Evolutionary conservation across 192 early-diverging fungal genomes (phyloP), one percentile per base, ranked within the genome.

Genomic region (Gryganskiella cystojenkinii): DNA sequence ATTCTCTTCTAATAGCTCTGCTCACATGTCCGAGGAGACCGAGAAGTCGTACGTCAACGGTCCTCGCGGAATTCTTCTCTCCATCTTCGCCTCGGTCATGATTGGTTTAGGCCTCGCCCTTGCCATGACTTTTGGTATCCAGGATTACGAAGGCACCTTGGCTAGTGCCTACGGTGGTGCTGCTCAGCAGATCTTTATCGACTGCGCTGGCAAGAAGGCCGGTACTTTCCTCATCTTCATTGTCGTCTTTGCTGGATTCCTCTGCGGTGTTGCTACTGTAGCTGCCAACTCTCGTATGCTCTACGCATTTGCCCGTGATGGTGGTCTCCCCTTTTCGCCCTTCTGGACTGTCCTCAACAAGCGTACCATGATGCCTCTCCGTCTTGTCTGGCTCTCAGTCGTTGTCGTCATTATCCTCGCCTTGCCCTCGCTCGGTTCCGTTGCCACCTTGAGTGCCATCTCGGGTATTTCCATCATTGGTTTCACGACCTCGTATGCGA

Each of bases 231-330:
- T 85, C 19, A 57, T 85, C 28, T 24, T 69, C 13, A 34, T 85
- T 8, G 60, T 85, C 8, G 64, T 75, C 46, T 67, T 84, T 15
- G 78, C 76, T 45, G 71, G 74, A 30, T 84, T 74, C 33, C 80
- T 80, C 63, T 76, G 75, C 0, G 82, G 82, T 14, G 51, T 67
- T 15, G 75, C 84, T 5, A 76, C 80, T 13, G 43, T 81, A 1
- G 84, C 81, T 2, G 61, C 80, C 11, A 67, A 71, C 22, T 84
- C 82, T 14, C 54, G 84, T 17, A 69, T 80, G 55, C 70, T 81
- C n/a, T 85, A 79, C 35, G 81, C 84, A 20, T 64, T 85, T 44
- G 80, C 84, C 28, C 71, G 84, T 56, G 84, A 84, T 57, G 67
- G 62, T 30, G 82, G 72, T 44, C 65, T 80, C 17, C 81, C 81